Evolutionary conservation across 768 basidiomycete genomes (phyloP).

Genomic region (Lentinula lateritia): DNA sequence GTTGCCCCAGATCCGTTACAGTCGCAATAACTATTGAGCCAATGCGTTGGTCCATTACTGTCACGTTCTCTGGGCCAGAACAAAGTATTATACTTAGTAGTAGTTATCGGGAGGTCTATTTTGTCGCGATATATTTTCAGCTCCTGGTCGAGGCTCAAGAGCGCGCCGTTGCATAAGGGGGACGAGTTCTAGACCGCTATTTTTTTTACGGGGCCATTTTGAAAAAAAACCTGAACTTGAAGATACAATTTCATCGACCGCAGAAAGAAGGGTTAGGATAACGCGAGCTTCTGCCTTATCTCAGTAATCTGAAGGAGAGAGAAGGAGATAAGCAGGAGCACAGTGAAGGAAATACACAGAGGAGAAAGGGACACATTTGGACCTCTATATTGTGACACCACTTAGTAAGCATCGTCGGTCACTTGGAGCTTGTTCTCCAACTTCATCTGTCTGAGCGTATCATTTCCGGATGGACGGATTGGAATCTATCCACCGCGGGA

Average conservation of each 20-base stretch:
- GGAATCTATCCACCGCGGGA: constrained; percentile 80
- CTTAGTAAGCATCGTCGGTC: too few species aligned
- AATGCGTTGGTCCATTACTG: constrained; percentile 88
- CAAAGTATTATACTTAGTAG: not conserved
- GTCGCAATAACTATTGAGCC: constrained; percentile 80
- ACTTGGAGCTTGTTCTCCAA: too few species aligned
- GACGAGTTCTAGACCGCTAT: constrained; percentile 77
- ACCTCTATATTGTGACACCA: too few species aligned
- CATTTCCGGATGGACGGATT: too few species aligned
- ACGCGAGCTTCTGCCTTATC: constrained; percentile 19
- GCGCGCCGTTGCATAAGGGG: constrained; percentile 57
- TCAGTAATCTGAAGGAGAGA: constrained; percentile 67
- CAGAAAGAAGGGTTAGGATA: constrained; percentile 2
- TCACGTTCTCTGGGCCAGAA: constrained; percentile 72
- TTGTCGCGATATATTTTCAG: not conserved
- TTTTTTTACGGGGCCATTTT: not conserved
- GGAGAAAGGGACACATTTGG: too few species aligned
- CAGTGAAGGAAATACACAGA: too few species aligned
- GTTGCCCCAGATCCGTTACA: constrained; percentile 68
- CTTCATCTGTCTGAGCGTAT: too few species aligned
- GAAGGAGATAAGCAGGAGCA: constrained; percentile 25
- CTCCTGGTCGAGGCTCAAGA: not conserved
- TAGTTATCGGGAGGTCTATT: not conserved
- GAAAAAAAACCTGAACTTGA: too few species aligned
- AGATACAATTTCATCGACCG: not conserved